A percentile compares a stretch with the other conserved stretches of the same genome.
Conservation (phyloP, 2,329 filamentous ascomycete genomes). For the Ophiostoma perfectum region DNA sequence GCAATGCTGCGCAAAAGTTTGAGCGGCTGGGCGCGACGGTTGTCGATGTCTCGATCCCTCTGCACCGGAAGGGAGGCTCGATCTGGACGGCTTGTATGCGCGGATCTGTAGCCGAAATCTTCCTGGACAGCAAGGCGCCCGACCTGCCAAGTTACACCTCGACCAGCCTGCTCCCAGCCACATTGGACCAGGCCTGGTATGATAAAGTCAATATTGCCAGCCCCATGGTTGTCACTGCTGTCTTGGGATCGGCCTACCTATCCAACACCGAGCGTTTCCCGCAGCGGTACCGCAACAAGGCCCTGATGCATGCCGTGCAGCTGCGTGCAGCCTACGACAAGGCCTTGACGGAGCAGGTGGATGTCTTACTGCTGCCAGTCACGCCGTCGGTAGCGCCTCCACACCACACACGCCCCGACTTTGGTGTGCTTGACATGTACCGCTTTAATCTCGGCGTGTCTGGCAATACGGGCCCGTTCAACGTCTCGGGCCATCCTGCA, state of each 20-base stretch:
- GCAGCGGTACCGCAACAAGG: constrained; percentile 39
- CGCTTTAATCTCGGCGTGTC: constrained; percentile 41
- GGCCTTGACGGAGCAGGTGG: constrained; percentile 35
- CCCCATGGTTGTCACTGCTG: constrained; percentile 41
- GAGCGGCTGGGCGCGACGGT: constrained; percentile 40
- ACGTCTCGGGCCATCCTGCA: constrained; percentile 47
- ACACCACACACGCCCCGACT: constrained; percentile 34
- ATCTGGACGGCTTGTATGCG: constrained; percentile 44
- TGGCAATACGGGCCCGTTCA: constrained; percentile 44
- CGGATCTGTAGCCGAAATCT: constrained; percentile 32
- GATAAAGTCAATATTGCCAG: constrained; percentile 41
- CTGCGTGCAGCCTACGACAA: constrained; percentile 45
- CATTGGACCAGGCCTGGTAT: constrained; percentile 38
- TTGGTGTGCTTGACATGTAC: constrained; percentile 38
- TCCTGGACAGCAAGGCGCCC: constrained; percentile 31
- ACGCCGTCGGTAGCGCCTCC: constrained; percentile 42
- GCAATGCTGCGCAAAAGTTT: constrained; percentile 37
- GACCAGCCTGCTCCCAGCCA: constrained; percentile 31
- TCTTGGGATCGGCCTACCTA: constrained; percentile 37
- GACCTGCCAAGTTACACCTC: constrained; percentile 33
- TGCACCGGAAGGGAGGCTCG: constrained; percentile 41
- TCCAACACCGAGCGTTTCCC: constrained; percentile 29
- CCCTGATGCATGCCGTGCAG: constrained; percentile 42
- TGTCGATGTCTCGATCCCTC: constrained; percentile 41
- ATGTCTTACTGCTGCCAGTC: constrained; percentile 45